Conservation (phyloP, 106 monocot genomes). For the Dendrobium catenatum region DNA sequence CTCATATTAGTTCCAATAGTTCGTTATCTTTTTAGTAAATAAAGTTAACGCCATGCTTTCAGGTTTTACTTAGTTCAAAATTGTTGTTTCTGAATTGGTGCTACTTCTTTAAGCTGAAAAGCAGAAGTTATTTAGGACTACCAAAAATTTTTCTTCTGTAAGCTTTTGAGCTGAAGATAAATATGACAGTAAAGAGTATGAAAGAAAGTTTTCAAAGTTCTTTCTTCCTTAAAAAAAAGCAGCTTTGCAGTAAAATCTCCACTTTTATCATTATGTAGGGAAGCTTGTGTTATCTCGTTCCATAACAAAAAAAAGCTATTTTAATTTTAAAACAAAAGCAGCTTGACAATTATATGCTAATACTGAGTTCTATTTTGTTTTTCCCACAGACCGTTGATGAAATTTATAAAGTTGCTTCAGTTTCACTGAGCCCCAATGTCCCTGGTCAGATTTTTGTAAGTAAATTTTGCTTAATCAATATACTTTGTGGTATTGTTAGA, state of each 20-base stretch:
- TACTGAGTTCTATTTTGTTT: background rate
- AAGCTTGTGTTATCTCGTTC: too few species aligned
- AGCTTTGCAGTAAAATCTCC: too few species aligned
- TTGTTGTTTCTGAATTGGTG: background rate
- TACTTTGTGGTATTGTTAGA: background rate
- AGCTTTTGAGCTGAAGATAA: too few species aligned
- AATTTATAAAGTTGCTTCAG: conserved; percentile 94
- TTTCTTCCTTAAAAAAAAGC: too few species aligned
- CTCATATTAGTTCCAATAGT: background rate
- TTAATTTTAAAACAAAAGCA: background rate
- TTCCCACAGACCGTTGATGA: conserved; percentile 81
- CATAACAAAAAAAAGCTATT: too few species aligned
- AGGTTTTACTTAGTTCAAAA: background rate
- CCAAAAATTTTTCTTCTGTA: too few species aligned
- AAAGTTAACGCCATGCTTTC: background rate
- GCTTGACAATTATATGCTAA: conserved; percentile 2
- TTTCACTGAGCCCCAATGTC: conserved; percentile 94
- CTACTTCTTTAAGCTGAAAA: background rate
- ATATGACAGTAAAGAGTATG: too few species aligned
- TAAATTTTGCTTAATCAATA: conserved; percentile 17
- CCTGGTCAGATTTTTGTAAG: conserved; percentile 99
- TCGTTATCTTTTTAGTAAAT: background rate
- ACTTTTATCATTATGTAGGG: too few species aligned
- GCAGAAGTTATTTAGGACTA: background rate
- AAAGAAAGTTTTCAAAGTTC: too few species aligned